These are phyloP conservation scores for Phaeophleospora eucalypticola DNA, from an alignment of 2,329 filamentous ascomycete species.

Conservation along the genomic window DNA sequence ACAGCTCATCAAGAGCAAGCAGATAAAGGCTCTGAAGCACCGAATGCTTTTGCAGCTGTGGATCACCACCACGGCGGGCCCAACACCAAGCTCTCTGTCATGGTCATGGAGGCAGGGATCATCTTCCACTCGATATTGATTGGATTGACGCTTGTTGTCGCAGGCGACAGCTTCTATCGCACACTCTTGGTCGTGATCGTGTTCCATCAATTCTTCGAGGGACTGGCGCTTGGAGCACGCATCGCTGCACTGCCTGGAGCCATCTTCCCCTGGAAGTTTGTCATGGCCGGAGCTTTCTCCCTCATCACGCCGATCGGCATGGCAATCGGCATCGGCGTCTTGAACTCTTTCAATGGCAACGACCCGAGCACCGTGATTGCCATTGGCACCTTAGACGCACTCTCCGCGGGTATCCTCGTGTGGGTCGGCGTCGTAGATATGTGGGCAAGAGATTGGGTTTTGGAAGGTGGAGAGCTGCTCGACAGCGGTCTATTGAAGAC, in stretches of 20 bases:
- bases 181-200: slow-evolving; percentile 63
- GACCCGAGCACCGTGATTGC: slow-evolving; percentile 64
- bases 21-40: slow-evolving; percentile 7
- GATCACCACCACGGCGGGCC: slow-evolving; percentile 17
- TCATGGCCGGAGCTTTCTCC: slow-evolving; percentile 62
- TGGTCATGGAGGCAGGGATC: slow-evolving; percentile 76
- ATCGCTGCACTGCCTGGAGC: slow-evolving; percentile 62
- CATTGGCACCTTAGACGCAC: slow-evolving; percentile 68
- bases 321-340: slow-evolving; percentile 71
- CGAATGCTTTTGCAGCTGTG: slow-evolving; percentile 50
- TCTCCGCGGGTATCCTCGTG: slow-evolving; percentile 71
- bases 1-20: slow-evolving; percentile 9
- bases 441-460: slow-evolving; percentile 71
- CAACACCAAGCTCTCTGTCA: slow-evolving; percentile 46
- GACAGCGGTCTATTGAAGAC: slow-evolving; percentile 15
- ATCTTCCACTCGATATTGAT: slow-evolving; percentile 44
- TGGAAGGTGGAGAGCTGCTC: slow-evolving; percentile 18
- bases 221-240: slow-evolving; percentile 80
- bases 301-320: slow-evolving; percentile 73
- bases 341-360: slow-evolving; percentile 69
- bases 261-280: slow-evolving; percentile 46
- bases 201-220: slow-evolving; percentile 93
- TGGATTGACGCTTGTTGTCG: slow-evolving; percentile 65
- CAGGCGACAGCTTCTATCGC: slow-evolving; percentile 58
- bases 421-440: slow-evolving; percentile 79